Base-by-base conservation (phyloP, 805 yeast species). In the Candida bentonensis region DNA sequence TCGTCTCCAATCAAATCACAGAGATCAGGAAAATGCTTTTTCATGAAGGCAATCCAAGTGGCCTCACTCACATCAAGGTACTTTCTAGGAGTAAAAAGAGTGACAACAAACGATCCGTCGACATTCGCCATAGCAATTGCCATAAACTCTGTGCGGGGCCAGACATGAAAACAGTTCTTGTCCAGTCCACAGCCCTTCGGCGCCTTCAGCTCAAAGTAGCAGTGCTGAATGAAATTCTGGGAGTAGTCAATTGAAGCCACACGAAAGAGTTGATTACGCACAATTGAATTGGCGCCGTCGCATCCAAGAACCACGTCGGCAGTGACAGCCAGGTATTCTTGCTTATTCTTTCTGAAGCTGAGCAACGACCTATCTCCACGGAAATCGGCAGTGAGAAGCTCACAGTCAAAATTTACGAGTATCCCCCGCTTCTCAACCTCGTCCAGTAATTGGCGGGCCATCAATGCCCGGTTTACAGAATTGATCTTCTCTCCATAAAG, bases 81-180 rank as follows among this genome's bases (percentile, higher is more conserved):
- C 3, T 63, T 55, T 79, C 86, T 79, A 1, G 95, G 85, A 9
- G 85, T 86, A 65, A 88, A 88, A 51, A 87, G 78, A 0, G 96
- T 88, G 1, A 85, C 79, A 0, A 96, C 88, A 61, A 87, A 88
- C 3, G 94, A 79, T 0, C 89, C 92, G 58, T 84, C 94, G 21
- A 64, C 60, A 52, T 88, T 88, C 7, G 96, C 83, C 47, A 88
- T 68, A 0, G 95, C 95, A 54, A 88, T 88, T 52, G 88, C 70
- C 96, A 88, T 88, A 58, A 68, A 84, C 44, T 82, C 70, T 47
- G 78, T 74, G 40, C 96, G 68, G 3, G 96, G 96, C 96, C 96
- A 88, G 40, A 88, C 84, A 55, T 88, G 96, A 43, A 88, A 68
- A 58, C 84, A 86, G 61, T 84, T 77, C 4, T 87, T 79, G 51